Evolutionary conservation across 768 basidiomycete species (phyloP).

Genomic region (Naganishia friedmannii): DNA sequence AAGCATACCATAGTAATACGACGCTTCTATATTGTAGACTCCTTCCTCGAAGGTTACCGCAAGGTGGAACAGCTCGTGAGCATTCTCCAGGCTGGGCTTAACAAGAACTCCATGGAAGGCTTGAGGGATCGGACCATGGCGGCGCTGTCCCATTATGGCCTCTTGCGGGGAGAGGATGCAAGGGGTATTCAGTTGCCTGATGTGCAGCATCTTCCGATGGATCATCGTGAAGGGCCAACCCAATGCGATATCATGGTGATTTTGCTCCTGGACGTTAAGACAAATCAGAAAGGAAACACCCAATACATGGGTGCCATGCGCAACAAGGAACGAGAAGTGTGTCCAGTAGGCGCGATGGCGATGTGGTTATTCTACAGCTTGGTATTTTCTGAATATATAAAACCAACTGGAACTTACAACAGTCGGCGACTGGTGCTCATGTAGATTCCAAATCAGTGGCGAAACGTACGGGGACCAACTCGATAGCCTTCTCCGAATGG

Average conservation of each 20-base stretch:
- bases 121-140: constrained; percentile 14
- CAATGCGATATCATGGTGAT: constrained; percentile 4
- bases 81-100: constrained; percentile 4
- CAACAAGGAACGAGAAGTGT: constrained; percentile 5
- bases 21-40: neutral
- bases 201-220: neutral
- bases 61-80: neutral
- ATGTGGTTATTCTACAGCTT: constrained; percentile 9
- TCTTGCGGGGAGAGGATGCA: neutral
- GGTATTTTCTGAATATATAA: neutral
- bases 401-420: neutral
- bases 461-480: constrained; percentile 7
- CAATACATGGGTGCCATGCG: constrained; percentile 2
- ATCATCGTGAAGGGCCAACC: neutral
- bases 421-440: neutral
- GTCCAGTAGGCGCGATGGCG: neutral
- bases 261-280: neutral
- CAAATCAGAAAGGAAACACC: constrained; percentile 8
- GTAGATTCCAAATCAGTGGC: neutral
- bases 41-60: neutral
- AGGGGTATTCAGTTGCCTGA: constrained; percentile 12
- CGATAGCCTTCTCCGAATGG: neutral
- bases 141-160: neutral
- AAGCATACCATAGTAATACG: neutral
- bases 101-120: neutral